These are phyloP conservation scores for Lizanozyma gosingica DNA, from an alignment of 1,139 yeast species.

Conservation along the genomic window DNA sequence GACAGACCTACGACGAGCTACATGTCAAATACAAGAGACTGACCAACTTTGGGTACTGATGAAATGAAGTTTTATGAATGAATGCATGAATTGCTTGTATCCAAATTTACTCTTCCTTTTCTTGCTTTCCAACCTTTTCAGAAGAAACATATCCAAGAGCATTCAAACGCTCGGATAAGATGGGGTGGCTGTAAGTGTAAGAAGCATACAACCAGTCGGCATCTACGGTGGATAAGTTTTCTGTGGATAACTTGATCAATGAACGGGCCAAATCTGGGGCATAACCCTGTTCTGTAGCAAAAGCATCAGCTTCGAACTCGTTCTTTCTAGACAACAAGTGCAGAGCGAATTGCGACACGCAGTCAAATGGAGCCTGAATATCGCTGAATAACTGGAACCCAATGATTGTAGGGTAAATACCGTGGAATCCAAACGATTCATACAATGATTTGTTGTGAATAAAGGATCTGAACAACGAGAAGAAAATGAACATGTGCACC, in stretches of 20 bases:
- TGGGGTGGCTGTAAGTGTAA: slow-evolving; percentile 87
- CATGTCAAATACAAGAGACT: neutral
- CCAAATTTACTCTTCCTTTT: slow-evolving; percentile 1
- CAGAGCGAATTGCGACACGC: slow-evolving; percentile 54
- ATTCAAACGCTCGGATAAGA: slow-evolving; percentile 73
- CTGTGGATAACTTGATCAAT: slow-evolving; percentile 64
- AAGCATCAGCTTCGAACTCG: slow-evolving; percentile 90
- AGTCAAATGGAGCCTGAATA: slow-evolving; percentile 68
- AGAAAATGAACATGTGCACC: slow-evolving; percentile 52
- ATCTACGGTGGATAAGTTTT: slow-evolving; percentile 74
- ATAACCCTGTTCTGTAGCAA: slow-evolving; percentile 68
- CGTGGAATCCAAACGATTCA: slow-evolving; percentile 66
- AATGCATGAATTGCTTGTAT: neutral
- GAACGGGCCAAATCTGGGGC: slow-evolving; percentile 61
- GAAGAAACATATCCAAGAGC: slow-evolving; percentile 53
- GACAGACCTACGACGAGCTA: slow-evolving; percentile 50
- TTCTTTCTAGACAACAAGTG: slow-evolving; percentile 71
- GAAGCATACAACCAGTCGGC: slow-evolving; percentile 88
- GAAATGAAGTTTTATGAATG: neutral
- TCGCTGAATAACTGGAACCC: slow-evolving; percentile 75
- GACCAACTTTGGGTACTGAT: neutral
- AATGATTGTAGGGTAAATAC: slow-evolving; percentile 59
- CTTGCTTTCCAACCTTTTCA: slow-evolving; percentile 31
- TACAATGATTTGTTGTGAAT: slow-evolving; percentile 71
- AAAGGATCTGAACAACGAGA: slow-evolving; percentile 70